Conservation (phyloP, 148 eudicot genomes). For the Vaccinium vitisidaea region DNA sequence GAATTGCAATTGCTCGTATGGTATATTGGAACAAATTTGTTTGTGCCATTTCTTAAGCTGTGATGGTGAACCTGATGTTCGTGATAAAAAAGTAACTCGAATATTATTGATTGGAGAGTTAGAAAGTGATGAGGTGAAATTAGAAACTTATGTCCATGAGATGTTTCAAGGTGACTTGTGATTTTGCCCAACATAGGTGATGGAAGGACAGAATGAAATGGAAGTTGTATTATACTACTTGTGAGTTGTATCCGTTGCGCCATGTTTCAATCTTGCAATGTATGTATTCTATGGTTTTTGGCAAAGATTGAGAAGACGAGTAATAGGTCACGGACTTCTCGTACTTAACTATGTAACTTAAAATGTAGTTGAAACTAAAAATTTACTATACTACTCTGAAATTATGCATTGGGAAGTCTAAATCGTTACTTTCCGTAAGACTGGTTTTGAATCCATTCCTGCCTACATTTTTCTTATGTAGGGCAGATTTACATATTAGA, state of each 20-base stretch:
- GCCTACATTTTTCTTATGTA: neutral
- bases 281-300: neutral
- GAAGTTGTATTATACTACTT: neutral
- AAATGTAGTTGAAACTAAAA: neutral
- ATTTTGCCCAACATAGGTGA: neutral
- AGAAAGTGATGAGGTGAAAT: neutral
- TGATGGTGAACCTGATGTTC: neutral
- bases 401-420: neutral
- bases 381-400: neutral
- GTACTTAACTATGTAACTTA: neutral
- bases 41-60: neutral
- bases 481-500: neutral
- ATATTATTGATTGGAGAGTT: neutral
- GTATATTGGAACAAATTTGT: neutral
- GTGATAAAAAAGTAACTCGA: neutral
- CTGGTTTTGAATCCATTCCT: neutral
- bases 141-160: neutral
- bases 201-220: slow-evolving; percentile 1
- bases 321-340: neutral
- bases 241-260: neutral
- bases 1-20: neutral
- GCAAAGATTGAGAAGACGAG: neutral
- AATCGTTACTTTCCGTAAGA: neutral
- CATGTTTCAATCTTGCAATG: neutral
- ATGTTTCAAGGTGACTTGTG: neutral